These are phyloP conservation scores for Annulohypoxylon truncatum DNA, from an alignment of 2,329 filamentous ascomycete species.

Conservation along the genomic window DNA sequence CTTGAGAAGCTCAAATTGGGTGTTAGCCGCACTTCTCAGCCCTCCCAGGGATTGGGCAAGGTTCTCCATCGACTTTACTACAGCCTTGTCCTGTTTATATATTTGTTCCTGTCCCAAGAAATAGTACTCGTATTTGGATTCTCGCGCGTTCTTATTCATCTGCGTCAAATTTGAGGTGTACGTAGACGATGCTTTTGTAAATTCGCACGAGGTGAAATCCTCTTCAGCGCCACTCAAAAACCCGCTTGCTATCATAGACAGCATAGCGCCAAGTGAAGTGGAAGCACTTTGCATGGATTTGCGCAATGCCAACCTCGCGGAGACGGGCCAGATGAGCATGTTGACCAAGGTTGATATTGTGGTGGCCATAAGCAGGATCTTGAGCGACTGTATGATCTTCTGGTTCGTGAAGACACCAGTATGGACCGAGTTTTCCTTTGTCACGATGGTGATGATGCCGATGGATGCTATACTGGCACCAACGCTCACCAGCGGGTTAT, in stretches of 20 bases:
- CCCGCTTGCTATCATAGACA: constrained; percentile 82
- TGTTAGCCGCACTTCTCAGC: constrained; percentile 86
- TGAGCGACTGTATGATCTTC: constrained; percentile 84
- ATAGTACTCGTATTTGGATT: constrained; percentile 92
- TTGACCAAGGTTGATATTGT: constrained; percentile 78
- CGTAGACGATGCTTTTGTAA: constrained; percentile 68
- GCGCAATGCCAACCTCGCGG: constrained; percentile 78
- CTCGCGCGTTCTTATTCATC: constrained; percentile 81
- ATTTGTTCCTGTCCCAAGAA: constrained; percentile 81
- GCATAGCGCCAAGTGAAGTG: constrained; percentile 80
- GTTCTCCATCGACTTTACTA: constrained; percentile 86
- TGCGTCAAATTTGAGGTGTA: constrained; percentile 76
- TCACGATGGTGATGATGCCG: constrained; percentile 88
- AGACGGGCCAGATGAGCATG: constrained; percentile 80
- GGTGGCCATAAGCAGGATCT: constrained; percentile 86
- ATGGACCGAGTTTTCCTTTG: constrained; percentile 90
- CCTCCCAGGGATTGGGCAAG: constrained; percentile 91
- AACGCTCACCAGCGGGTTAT: constrained; percentile 83
- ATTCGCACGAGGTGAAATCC: constrained; percentile 75
- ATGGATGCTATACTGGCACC: constrained; percentile 88
- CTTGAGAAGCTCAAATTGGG: constrained; percentile 86
- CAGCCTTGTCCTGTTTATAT: constrained; percentile 80
- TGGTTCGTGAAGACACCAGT: constrained; percentile 82
- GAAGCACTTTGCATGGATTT: constrained; percentile 80
- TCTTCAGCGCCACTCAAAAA: constrained; percentile 87